Base-by-base conservation (phyloP, 2,329 filamentous ascomycete species). In the Xylariaceae sp. region DNA sequence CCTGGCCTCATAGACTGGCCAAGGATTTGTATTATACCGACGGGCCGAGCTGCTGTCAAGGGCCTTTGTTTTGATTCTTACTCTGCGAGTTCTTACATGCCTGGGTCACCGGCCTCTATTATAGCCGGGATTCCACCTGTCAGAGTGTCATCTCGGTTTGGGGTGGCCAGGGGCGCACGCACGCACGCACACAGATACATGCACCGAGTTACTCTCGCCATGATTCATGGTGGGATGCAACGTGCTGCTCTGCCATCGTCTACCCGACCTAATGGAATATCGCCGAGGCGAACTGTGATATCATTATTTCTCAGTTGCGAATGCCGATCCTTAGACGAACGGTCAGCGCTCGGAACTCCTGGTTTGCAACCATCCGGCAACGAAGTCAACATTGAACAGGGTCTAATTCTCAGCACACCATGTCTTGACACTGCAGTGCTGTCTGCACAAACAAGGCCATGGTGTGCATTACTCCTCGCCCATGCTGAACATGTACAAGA, bases 381-480 rank as follows among this genome's bases (percentile, higher is more conserved):
- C 51, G 49, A 55, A 37, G 39, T 53, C 29, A 22, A 51, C 46
- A 36, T n/a, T n/a, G n/a, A n/a, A n/a, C n/a, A 26, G 47, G 55
- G 49, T 47, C 49, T 42, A 51, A 40, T 30, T 50, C 50, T 56
- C 22, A 34, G 54, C 49, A 47, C 52, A 34, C 54, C 59, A 52
- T 41, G 45, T 53, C 50, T 47, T 16, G 44, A 44, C 22, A 34
- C 22, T 43, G 26, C 49, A 53, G 51, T 41, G 29, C 43, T 51
- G 32, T 53, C 55, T 34, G 62, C 62, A 61, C 58, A 50, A 52
- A 26, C 45, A 59, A 56, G 57, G 52, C 53, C 50, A 57, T 65
- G 60, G 62, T 58, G 62, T 64, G 63, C 64, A 63, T 60, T 51
- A 59, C 59, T 57, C 58, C 59, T 63, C 56, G 60, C 57, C 34